Evolutionary conservation across 441 rosid genomes (phyloP).

Genomic region (Metrosideros polymorpha): DNA sequence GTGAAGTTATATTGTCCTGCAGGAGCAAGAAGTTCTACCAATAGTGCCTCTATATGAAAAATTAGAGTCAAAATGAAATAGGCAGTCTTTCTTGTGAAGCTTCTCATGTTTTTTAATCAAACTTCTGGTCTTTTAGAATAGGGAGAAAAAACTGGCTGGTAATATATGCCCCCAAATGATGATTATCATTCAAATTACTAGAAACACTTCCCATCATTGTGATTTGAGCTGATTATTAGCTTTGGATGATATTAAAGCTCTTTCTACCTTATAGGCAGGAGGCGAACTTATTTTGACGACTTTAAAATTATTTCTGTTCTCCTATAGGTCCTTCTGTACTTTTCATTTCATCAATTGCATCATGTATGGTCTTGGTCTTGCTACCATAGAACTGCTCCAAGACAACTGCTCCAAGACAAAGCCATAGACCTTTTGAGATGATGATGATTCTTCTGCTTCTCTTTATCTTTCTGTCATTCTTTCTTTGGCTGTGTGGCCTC

Average conservation of each 20-base stretch:
- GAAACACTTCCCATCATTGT: neutral
- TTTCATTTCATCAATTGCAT: neutral
- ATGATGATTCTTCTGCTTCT: neutral
- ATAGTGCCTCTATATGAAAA: neutral
- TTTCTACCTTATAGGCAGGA: neutral
- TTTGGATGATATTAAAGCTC: neutral
- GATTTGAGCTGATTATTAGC: neutral
- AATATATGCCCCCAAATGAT: neutral
- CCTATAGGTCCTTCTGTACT: neutral
- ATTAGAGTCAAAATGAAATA: neutral
- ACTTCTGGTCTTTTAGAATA: neutral
- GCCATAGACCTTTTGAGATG: neutral
- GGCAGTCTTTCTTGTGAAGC: neutral
- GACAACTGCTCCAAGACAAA: neutral
- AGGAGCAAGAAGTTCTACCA: neutral
- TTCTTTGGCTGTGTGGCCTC: neutral
- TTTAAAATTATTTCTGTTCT: neutral
- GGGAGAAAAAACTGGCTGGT: neutral
- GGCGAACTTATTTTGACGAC: neutral
- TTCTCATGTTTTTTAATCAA: neutral
- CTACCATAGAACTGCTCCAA: neutral
- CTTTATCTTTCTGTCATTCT: neutral
- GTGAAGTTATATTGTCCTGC: neutral
- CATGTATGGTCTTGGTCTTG: neutral
- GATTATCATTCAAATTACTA: neutral